These are phyloP conservation scores for Calonectria hawksworthii DNA, from an alignment of 2,329 filamentous ascomycete species.

Conservation along the genomic window DNA sequence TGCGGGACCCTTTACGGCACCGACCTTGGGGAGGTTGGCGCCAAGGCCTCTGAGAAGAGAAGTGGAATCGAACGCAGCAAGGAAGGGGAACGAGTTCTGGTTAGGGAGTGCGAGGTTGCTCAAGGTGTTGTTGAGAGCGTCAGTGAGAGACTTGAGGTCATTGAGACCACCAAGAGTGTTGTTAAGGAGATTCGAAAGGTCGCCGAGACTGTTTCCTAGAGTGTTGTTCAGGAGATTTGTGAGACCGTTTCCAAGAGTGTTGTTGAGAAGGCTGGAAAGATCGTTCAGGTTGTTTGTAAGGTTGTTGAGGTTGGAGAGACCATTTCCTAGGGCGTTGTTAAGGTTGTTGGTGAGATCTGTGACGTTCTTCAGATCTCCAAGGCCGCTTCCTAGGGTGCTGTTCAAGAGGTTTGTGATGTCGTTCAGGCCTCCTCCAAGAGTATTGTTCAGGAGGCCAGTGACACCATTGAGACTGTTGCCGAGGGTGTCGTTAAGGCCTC, in stretches of 20 bases:
- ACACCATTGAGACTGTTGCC: background rate
- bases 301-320: background rate
- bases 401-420: slow-evolving; percentile 8
- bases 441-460: background rate
- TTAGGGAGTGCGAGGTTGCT: background rate
- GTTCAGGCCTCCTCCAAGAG: background rate
- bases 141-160: slow-evolving; percentile 6
- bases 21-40: background rate
- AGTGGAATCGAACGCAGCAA: background rate
- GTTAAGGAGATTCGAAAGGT: slow-evolving; percentile 9
- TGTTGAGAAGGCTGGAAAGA: slow-evolving; percentile 5
- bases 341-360: background rate
- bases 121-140: slow-evolving; percentile 1
- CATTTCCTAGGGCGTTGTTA: background rate
- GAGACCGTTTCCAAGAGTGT: background rate
- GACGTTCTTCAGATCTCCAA: background rate
- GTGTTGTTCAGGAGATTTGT: background rate
- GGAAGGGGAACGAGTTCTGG: background rate
- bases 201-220: slow-evolving; percentile 6
- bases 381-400: slow-evolving; percentile 1
- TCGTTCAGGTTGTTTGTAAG: background rate
- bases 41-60: background rate
- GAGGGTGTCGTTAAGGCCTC: background rate
- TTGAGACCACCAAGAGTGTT: slow-evolving; percentile 6
- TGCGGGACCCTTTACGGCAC: background rate